Conservation (phyloP, 2,329 filamentous ascomycete genomes). For the Fusarium ramigenum region DNA sequence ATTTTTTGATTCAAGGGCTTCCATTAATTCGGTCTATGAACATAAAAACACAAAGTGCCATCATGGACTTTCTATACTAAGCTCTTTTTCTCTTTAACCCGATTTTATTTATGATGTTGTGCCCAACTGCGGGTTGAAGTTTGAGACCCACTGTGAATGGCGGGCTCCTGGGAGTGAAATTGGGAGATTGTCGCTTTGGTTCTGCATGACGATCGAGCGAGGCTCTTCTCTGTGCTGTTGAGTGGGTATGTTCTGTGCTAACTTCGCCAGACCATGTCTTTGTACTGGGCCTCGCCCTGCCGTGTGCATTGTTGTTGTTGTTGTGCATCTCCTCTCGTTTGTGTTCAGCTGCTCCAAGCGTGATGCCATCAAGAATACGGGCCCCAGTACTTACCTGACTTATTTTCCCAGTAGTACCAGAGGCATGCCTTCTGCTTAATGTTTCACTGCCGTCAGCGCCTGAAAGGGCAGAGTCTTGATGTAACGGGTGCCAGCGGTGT, state of each 20-base stretch:
- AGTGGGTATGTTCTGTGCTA: too few relatives aligned
- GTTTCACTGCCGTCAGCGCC: fast-evolving
- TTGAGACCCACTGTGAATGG: not conserved
- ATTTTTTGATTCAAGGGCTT: fast-evolving
- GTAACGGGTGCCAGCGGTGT: not conserved
- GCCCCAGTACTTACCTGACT: not conserved
- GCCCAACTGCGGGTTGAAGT: not conserved
- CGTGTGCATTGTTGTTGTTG: not conserved
- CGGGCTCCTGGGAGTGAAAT: not conserved
- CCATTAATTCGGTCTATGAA: not conserved
- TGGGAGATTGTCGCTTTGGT: not conserved
- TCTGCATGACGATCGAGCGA: too few relatives aligned
- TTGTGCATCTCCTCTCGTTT: not conserved
- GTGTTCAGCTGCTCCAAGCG: too few relatives aligned
- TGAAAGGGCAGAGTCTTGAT: not conserved
- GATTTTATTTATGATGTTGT: too few relatives aligned
- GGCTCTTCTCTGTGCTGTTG: not conserved
- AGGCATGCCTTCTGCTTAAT: not conserved
- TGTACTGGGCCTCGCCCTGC: not conserved
- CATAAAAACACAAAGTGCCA: too few relatives aligned
- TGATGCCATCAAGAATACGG: fast-evolving
- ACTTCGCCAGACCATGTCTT: too few relatives aligned
- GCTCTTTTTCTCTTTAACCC: not conserved
- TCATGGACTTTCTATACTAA: not conserved
- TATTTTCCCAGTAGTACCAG: not conserved